A percentile compares a stretch with the other conserved stretches of the same genome.
phyloP scores from a whole-genome alignment of 306 rosid species.

The Lathyrus oleraceus region DNA sequence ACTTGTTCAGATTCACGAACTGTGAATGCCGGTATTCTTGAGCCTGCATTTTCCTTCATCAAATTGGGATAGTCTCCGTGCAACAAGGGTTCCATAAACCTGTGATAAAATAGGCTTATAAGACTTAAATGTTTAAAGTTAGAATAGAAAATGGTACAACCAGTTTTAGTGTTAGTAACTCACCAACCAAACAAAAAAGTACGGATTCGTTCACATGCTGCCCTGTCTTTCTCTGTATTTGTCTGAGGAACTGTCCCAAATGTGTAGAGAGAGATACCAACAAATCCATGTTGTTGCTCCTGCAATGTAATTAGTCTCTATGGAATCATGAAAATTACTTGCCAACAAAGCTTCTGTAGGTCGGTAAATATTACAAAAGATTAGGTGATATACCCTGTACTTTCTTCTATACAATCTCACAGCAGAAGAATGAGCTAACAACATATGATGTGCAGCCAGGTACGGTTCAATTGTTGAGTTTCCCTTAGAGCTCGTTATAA shows the following conservation, averaged over 20 bases:
- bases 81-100: constrained; percentile 67
- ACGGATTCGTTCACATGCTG: constrained; percentile 51
- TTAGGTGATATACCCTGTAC: constrained; percentile 44
- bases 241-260: constrained; percentile 47
- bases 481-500: constrained; percentile 32
- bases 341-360: background rate
- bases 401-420: constrained; percentile 50
- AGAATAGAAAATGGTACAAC: background rate
- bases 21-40: constrained; percentile 60
- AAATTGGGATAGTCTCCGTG: constrained; percentile 64
- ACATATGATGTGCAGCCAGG: constrained; percentile 57
- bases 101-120: constrained; percentile 24
- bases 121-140: background rate
- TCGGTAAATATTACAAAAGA: background rate
- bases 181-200: constrained; percentile 62
- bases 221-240: constrained; percentile 45
- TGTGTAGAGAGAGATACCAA: constrained; percentile 52
- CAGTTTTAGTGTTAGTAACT: constrained; percentile 13
- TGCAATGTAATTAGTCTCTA: constrained; percentile 30
- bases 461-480: constrained; percentile 71
- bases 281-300: constrained; percentile 62
- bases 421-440: constrained; percentile 72
- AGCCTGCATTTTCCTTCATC: constrained; percentile 58
- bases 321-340: background rate
- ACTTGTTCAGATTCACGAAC: constrained; percentile 46